Percentiles rank a stretch among this genome's conserved stretches.
Conservation (phyloP, 2,329 filamentous ascomycete genomes). For the Trichophyton mentagrophytes region DNA sequence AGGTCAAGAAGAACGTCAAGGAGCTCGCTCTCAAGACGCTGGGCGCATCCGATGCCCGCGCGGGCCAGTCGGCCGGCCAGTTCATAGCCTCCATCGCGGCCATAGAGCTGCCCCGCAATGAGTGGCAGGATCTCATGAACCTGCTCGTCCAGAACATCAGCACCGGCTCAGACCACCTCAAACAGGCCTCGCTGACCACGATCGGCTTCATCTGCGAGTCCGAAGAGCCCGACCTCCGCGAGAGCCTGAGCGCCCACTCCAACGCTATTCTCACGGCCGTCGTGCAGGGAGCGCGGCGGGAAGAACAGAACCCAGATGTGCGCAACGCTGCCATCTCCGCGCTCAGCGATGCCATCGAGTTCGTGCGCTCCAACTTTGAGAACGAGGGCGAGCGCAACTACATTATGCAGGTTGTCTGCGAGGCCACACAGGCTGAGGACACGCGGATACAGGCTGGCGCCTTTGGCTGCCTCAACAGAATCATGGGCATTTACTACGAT, state of each 20-base stretch:
- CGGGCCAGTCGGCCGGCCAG: conserved; percentile 80
- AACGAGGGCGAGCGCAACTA: conserved; percentile 99
- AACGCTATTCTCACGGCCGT: conserved; percentile 97
- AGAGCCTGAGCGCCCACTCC: conserved; percentile 70
- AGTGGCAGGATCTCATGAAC: conserved; percentile 88
- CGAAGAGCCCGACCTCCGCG: conserved; percentile 73
- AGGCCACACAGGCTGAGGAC: conserved; percentile 90
- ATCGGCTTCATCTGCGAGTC: conserved; percentile 98
- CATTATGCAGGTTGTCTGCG: conserved; percentile 99
- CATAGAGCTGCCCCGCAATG: conserved; percentile 82
- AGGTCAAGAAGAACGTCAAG: conserved; percentile 81
- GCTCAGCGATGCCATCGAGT: conserved; percentile 90
- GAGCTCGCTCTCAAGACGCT: conserved; percentile 80
- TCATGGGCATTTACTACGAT: conserved; percentile 98
- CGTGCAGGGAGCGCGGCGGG: conserved; percentile 91
- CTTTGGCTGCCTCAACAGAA: conserved; percentile 94
- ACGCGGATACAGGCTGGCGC: conserved; percentile 85
- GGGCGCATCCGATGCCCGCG: conserved; percentile 62
- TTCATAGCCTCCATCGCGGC: conserved; percentile 89
- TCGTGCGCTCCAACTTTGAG: conserved; percentile 96
- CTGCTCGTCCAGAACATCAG: conserved; percentile 86
- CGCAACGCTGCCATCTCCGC: conserved; percentile 86
- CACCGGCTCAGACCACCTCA: conserved; percentile 71
- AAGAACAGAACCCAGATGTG: conserved; percentile 84
- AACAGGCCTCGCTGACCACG: conserved; percentile 87